Conservation (phyloP, 805 yeast species). For the Starmerella asiatica region DNA sequence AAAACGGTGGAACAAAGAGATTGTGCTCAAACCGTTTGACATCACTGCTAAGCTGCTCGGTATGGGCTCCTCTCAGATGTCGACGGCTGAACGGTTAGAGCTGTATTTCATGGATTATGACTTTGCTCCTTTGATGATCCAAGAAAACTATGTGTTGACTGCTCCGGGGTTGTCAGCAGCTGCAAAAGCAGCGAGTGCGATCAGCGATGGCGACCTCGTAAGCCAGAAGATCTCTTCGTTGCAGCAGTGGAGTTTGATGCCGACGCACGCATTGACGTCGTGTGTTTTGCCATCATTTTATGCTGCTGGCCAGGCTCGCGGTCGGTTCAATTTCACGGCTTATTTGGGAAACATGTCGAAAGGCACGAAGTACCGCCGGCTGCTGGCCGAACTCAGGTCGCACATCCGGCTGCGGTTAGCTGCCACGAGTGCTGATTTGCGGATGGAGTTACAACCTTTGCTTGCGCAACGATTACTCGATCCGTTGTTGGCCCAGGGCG, state of each 20-base stretch:
- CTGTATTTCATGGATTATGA: slow-evolving; percentile 89
- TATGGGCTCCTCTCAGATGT: slow-evolving; percentile 23
- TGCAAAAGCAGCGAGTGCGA: slow-evolving; percentile 71
- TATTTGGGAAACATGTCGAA: slow-evolving; percentile 90
- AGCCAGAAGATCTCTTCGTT: slow-evolving; percentile 74
- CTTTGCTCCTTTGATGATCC: slow-evolving; percentile 89
- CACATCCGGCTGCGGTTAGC: slow-evolving; percentile 72
- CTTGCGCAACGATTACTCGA: slow-evolving; percentile 41
- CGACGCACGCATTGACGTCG: slow-evolving; percentile 78
- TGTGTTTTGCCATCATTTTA: slow-evolving; percentile 59
- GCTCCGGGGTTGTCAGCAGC: slow-evolving; percentile 44
- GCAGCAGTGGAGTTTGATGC: slow-evolving; percentile 87
- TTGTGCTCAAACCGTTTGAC: slow-evolving; percentile 86
- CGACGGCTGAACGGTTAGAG: slow-evolving; percentile 70
- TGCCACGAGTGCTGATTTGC: slow-evolving; percentile 57
- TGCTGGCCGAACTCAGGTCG: slow-evolving; percentile 76
- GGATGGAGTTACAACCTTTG: slow-evolving; percentile 63
- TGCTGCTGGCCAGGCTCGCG: slow-evolving; percentile 57
- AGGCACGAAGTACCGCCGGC: slow-evolving; percentile 58
- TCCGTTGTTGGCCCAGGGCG: slow-evolving; percentile 45
- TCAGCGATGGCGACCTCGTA: slow-evolving; percentile 71
- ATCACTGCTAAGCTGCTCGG: slow-evolving; percentile 54
- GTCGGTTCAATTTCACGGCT: slow-evolving; percentile 63
- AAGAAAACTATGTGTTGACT: slow-evolving; percentile 73
- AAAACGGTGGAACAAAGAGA: slow-evolving; percentile 73